Percentiles rank a stretch among this genome's conserved stretches.
Conservation (phyloP, 768 basidiomycete species). For the Phlebiopsis gigantea region DNA sequence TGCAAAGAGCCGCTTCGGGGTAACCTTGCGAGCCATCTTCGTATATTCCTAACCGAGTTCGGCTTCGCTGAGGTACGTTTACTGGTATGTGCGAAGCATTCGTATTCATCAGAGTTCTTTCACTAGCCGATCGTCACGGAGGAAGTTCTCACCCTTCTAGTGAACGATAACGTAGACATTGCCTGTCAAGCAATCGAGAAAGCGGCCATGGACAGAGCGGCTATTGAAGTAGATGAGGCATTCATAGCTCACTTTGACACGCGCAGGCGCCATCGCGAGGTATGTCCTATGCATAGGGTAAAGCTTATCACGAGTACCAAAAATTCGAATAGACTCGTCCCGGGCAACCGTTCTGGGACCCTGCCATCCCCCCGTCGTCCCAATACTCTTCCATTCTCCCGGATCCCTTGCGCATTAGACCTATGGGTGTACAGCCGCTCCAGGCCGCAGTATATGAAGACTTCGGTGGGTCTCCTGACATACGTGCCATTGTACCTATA, state of each 20-base stretch:
- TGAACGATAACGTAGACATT: conserved; percentile 88
- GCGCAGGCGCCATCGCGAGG: conserved; percentile 84
- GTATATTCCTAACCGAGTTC: conserved; percentile 76
- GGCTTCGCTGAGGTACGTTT: conserved; percentile 78
- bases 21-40: conserved; percentile 84
- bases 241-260: conserved; percentile 78
- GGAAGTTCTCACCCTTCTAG: conserved; percentile 70
- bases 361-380: conserved; percentile 54
- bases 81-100: neutral
- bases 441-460: conserved; percentile 94
- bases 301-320: neutral
- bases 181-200: conserved; percentile 95
- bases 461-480: conserved; percentile 52
- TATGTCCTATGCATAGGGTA: conserved; percentile 25
- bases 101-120: conserved; percentile 7
- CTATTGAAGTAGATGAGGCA: conserved; percentile 88
- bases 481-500: neutral
- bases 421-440: conserved; percentile 71
- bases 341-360: conserved; percentile 87
- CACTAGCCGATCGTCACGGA: conserved; percentile 72
- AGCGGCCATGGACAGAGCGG: conserved; percentile 94
- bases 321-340: conserved; percentile 44
- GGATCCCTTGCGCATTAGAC: conserved; percentile 82
- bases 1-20: conserved; percentile 96
- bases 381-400: conserved; percentile 73